A percentile compares a stretch with the other conserved stretches of the same genome.
Conservation (phyloP, 768 basidiomycete species). For the Fomitopsis pulvina region DNA sequence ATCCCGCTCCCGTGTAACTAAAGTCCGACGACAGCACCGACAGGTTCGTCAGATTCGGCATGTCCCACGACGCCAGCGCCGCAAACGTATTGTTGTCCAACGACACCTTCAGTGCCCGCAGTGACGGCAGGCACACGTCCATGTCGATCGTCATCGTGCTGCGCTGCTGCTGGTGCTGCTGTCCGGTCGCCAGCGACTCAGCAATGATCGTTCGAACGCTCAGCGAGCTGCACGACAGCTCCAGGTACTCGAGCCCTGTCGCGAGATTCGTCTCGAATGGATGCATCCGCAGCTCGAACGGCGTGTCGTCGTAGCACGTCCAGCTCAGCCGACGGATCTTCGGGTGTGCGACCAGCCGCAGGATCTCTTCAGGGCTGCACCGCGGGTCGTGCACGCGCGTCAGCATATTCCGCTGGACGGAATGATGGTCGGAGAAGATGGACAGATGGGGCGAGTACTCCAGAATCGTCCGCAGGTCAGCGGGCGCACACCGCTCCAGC, state of each 20-base stretch:
- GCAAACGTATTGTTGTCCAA: constrained; percentile 68
- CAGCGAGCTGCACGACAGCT: constrained; percentile 54
- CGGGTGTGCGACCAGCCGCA: constrained; percentile 51
- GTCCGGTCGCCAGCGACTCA: background rate
- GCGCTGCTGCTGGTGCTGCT: background rate
- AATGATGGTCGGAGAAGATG: constrained; percentile 58
- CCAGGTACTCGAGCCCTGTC: constrained; percentile 56
- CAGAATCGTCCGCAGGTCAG: constrained; percentile 61
- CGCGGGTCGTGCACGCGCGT: constrained; percentile 37
- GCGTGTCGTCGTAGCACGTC: constrained; percentile 67
- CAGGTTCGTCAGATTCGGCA: constrained; percentile 57
- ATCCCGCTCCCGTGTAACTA: constrained; percentile 59
- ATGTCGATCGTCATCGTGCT: constrained; percentile 13
- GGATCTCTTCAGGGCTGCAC: constrained; percentile 49
- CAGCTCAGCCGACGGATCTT: constrained; percentile 57
- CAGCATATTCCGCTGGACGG: constrained; percentile 49
- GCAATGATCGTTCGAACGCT: constrained; percentile 31
- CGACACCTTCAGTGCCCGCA: constrained; percentile 63
- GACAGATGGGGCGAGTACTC: constrained; percentile 54
- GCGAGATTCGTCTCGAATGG: constrained; percentile 47
- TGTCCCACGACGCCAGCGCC: constrained; percentile 58
- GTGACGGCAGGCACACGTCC: constrained; percentile 47
- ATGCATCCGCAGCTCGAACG: constrained; percentile 47
- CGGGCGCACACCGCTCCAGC: constrained; percentile 58
- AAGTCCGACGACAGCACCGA: constrained; percentile 69